These are phyloP conservation scores for Isoetes taiwanensis DNA, from an alignment of 75 land plant species.

Conservation along the genomic window DNA sequence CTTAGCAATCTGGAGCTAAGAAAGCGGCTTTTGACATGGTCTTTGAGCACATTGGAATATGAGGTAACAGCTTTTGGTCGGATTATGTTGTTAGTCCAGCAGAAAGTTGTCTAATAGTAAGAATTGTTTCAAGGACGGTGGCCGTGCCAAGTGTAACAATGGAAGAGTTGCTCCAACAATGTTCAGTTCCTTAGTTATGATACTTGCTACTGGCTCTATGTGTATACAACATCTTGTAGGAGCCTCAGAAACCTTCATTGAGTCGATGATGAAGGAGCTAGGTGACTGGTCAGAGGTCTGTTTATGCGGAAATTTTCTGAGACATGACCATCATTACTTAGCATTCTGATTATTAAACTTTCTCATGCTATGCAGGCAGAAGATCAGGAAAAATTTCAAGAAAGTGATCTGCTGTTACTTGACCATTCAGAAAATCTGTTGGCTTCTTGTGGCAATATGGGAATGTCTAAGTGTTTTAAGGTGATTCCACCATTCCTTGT, in stretches of 20 bases:
- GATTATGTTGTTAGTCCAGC: no score
- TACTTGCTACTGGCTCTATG: not conserved
- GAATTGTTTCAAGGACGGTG: no score
- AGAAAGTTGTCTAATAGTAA: no score
- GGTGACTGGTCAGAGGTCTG: no score
- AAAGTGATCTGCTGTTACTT: conserved; percentile 10
- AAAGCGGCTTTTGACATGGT: conserved; percentile 30
- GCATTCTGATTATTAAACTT: conserved; percentile 1
- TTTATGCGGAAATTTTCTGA: no score
- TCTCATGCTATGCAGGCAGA: not conserved
- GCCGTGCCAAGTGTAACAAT: no score
- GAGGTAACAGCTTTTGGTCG: no score
- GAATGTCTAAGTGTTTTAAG: no score
- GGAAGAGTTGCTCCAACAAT: conserved; percentile 11
- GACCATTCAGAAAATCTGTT: conserved; percentile 18
- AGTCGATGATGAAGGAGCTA: no score
- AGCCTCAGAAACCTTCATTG: no score
- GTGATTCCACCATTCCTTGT: no score
- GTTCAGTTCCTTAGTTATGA: conserved; percentile 12
- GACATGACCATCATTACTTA: not conserved
- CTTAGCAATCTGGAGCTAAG: conserved; percentile 35
- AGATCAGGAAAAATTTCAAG: conserved; percentile 19
- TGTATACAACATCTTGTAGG: not conserved
- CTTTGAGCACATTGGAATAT: conserved; percentile 19
- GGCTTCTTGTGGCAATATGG: conserved; percentile 16